phyloP scores from a whole-genome alignment of 2,329 filamentous ascomycete species.

The Leptodontidium sp. region DNA sequence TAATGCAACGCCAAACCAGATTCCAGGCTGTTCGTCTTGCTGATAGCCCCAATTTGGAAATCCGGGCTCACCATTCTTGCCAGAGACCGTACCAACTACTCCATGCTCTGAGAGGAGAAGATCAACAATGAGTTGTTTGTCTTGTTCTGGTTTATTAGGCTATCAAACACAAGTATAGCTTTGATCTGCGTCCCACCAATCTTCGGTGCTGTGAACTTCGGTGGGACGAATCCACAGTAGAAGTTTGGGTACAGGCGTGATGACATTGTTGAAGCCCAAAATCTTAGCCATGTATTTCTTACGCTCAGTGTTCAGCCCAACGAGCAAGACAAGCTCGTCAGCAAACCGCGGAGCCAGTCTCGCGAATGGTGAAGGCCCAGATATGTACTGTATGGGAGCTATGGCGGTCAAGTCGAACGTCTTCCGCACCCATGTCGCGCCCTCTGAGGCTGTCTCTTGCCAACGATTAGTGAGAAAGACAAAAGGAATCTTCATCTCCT shows the following conservation, averaged over 20 bases:
- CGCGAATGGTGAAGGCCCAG: background rate
- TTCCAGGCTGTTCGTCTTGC: conserved; percentile 1
- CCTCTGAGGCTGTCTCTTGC: background rate
- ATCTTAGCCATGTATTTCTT: background rate
- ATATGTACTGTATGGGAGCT: background rate
- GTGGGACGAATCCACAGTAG: background rate
- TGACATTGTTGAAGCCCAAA: background rate
- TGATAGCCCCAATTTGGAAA: background rate
- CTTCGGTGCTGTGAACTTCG: background rate
- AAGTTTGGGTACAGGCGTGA: background rate
- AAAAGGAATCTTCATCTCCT: background rate
- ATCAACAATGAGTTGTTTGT: background rate
- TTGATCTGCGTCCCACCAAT: background rate
- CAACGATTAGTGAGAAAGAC: background rate
- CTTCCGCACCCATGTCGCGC: background rate
- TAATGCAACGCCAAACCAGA: background rate
- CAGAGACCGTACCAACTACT: background rate
- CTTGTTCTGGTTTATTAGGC: background rate
- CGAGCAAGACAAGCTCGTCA: background rate
- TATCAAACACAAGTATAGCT: background rate
- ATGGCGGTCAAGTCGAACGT: background rate
- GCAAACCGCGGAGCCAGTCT: background rate
- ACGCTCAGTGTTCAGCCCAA: background rate
- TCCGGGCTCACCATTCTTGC: background rate
- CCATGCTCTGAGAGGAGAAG: background rate